A percentile compares a stretch with the other conserved stretches of the same genome.
These are phyloP conservation scores for Iris macrosiphon DNA, from an alignment of 106 monocot genomes.

Conservation along the genomic window DNA sequence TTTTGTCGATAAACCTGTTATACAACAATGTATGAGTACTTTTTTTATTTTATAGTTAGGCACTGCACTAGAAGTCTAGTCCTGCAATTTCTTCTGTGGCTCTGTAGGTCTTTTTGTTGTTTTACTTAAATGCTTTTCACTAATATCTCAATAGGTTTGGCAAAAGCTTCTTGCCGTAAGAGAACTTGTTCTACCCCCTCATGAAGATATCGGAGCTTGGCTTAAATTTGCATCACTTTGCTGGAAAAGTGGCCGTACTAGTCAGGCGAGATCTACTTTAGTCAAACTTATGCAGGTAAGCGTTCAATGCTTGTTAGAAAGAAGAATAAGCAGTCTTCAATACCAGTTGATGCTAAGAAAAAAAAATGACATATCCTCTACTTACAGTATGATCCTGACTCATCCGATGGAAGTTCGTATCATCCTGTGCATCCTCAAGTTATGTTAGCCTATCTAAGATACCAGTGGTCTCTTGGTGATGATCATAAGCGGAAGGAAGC, in stretches of 20 bases:
- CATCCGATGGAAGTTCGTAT: constrained; percentile 37
- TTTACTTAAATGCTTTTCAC: too few relatives aligned
- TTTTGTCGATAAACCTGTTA: too few relatives aligned
- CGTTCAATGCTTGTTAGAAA: too few relatives aligned
- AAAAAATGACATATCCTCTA: too few relatives aligned
- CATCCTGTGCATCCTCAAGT: constrained; percentile 76
- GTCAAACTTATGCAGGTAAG: constrained; percentile 85
- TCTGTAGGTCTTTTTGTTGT: too few relatives aligned
- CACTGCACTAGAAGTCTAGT: too few relatives aligned
- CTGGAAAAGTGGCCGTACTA: constrained; percentile 86
- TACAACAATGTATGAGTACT: too few relatives aligned
- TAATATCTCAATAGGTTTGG: constrained; percentile 99
- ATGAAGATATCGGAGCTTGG: constrained; percentile 93
- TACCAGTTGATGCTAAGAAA: too few relatives aligned
- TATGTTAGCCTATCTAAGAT: constrained; percentile 78
- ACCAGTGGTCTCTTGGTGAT: constrained; percentile 96
- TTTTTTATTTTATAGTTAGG: too few relatives aligned
- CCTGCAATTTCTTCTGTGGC: too few relatives aligned
- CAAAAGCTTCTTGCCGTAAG: constrained; percentile 88
- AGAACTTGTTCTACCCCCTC: constrained; percentile 92
- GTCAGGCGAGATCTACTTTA: constrained; percentile 93
- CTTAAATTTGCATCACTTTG: constrained; percentile 99
- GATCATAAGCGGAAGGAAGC: constrained; percentile 81
- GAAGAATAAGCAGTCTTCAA: too few relatives aligned
- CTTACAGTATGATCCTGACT: constrained; percentile 86